These are phyloP conservation scores for Panellus pusillus DNA, from an alignment of 768 basidiomycete species.

Conservation along the genomic window DNA sequence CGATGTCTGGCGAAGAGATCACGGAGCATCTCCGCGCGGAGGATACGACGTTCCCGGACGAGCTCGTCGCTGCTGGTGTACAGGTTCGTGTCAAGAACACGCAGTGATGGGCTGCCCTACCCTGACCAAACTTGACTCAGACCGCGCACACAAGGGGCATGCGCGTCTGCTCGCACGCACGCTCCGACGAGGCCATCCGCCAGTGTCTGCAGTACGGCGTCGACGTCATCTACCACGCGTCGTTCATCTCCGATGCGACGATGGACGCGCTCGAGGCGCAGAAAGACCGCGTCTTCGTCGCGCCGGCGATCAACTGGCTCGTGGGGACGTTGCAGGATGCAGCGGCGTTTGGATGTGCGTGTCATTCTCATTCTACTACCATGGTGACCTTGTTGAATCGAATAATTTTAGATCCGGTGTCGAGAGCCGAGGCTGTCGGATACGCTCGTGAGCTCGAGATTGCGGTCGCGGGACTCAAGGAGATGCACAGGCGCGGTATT, in stretches of 20 bases:
- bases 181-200: slow-evolving; percentile 32
- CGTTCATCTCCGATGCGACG: slow-evolving; percentile 36
- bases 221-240: slow-evolving; percentile 30
- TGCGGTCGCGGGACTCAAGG: slow-evolving; percentile 32
- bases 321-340: slow-evolving; percentile 28
- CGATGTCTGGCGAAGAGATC: slow-evolving; percentile 39
- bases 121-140: background rate
- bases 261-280: slow-evolving; percentile 38
- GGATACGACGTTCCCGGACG: slow-evolving; percentile 34
- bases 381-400: background rate
- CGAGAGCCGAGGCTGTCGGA: slow-evolving; percentile 22
- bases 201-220: slow-evolving; percentile 37
- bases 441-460: slow-evolving; percentile 34
- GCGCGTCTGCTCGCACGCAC: slow-evolving; percentile 38
- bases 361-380: background rate
- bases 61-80: slow-evolving; percentile 33
- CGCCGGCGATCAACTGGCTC: slow-evolving; percentile 32
- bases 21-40: slow-evolving; percentile 35
- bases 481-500: slow-evolving; percentile 36
- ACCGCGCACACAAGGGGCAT: slow-evolving; percentile 34
- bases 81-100: slow-evolving; percentile 22
- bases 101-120: background rate
- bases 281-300: slow-evolving; percentile 34
- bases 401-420: slow-evolving; percentile 11
- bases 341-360: slow-evolving; percentile 24